Evolutionary conservation across 768 basidiomycete species (phyloP), one percentile per base, ranked within the genome.

Genomic region (Leccinum arenicola): DNA sequence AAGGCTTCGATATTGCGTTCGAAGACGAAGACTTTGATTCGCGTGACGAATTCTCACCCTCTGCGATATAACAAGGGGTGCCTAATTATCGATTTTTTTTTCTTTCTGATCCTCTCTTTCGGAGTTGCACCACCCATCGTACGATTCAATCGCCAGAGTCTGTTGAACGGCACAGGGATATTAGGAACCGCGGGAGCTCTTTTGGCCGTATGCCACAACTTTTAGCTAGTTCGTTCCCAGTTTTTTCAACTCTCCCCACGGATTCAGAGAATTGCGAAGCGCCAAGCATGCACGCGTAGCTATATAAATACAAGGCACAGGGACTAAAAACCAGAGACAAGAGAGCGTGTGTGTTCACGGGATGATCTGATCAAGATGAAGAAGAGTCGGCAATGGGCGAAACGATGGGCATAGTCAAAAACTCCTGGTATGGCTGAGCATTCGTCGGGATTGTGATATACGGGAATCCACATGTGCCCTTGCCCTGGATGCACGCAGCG

Each of bases 1-100:
- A 77, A 60, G 88, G 86, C 0, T 73, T 87, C 21, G 80, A 85
- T 50, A 68, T 88, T 31, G 76, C 82, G 23, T 70, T 86, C 4
- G 82, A 84, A 40, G 74, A 70, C 4, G 54, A 61, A 7, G 61
- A 66, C 3, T 40, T 40, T 8, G 7, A 38, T 38, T 38, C 36
- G 36, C 15, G 15, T 8, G 36, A 11, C 35, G 14, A 40, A 40
- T 8, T 40, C 8, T 38, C 31, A 33, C 31, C 31, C 31, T 33
- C 31, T 31, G 27, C 27, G 27, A 27, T 27, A 27, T 27, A 27
- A 27, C 31, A 31, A 31, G 31, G 31, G 27, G 0, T 0, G 27
- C 29, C 29, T 38, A 15, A n/a, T 5, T 40, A 8, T 40, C 0
- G 8, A 40, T 33, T 4, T 17, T 4, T 15, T 38, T 40, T 9